phyloP scores from a whole-genome alignment of 345 rosid species.

The Lumnitzera racemosa region DNA sequence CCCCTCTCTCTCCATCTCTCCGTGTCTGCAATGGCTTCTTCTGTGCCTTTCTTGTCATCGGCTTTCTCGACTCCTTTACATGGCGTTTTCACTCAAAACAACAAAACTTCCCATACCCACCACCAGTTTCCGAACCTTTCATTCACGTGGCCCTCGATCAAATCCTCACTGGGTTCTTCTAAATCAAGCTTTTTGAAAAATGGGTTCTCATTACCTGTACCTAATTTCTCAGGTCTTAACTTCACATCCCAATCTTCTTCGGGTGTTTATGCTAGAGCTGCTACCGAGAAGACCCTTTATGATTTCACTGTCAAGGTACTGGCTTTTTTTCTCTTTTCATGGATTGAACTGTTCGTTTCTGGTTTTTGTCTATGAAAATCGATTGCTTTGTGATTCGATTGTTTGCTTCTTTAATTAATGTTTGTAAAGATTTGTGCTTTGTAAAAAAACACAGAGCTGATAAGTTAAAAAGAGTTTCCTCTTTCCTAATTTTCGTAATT shows the following conservation, averaged over 20 bases:
- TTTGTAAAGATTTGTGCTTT: too few species aligned
- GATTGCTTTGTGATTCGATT: too few species aligned
- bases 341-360: not conserved
- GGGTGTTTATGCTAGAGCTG: slow-evolving; percentile 55
- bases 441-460: too few species aligned
- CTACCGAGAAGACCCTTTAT: slow-evolving; percentile 59
- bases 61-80: slow-evolving; percentile 25
- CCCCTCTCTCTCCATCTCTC: not conserved
- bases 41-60: slow-evolving; percentile 33
- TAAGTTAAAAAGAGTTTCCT: too few species aligned
- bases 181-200: slow-evolving; percentile 38
- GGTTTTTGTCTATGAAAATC: not conserved
- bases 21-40: slow-evolving; percentile 12
- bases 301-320: slow-evolving; percentile 77
- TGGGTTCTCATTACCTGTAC: slow-evolving; percentile 37
- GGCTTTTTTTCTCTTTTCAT: not conserved
- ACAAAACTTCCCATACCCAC: slow-evolving; percentile 13
- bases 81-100: slow-evolving; percentile 14
- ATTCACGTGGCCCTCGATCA: slow-evolving; percentile 27
- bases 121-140: slow-evolving; percentile 17
- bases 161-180: slow-evolving; percentile 37
- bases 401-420: too few species aligned
- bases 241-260: slow-evolving; percentile 28
- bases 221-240: slow-evolving; percentile 21
- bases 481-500: too few species aligned